Base-by-base conservation (phyloP, 495 filamentous ascomycete genomes). In the Penicillium canescens region DNA sequence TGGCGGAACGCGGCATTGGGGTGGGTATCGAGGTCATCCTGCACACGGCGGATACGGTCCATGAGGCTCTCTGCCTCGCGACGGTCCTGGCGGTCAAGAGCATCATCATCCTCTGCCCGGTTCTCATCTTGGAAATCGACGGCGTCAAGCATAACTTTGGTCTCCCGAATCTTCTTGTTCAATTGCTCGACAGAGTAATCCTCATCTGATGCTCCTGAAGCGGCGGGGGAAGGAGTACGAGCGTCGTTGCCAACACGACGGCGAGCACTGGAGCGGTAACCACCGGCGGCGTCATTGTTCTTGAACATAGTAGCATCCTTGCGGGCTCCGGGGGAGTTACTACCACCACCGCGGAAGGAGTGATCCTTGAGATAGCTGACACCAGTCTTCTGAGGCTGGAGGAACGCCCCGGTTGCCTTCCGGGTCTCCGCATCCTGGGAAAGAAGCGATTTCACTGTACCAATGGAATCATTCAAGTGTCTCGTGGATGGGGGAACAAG, bases 301-400 rank as follows among this genome's bases (percentile, higher is more conserved):
- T 93, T 93, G 72, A 92, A 99, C 40, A 97, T 85, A 2, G 95
- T 99, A 13, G 89, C 95, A 72, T 99, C 95, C 67, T 98, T 97
- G 36, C 92, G 87, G 33, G 54, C 50, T 5, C 65, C 68, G 35
- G 73, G 55, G 2, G 71, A 63, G 24, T 70, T 75, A 21, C 70
- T 75, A 24, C 73, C 75, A 37, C 79, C 79, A 35, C 64, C 62
- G 45, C 86, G 84, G 80, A 99, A 98, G 3, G 95, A 98, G 62
- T 95, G 95, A 28, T 83, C 91, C 69, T 99, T 99, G 39, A 98
- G 76, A 63, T 97, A 98, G 69, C 92, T 96, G 11, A 98, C 92
- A 13, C 95, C 95, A n/a, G 93, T 98, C 67, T 91, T 89, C 65
- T 98, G 92, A 4, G 94, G 92, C 53, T 96, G 85, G 50, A 98